Percentiles rank a stretch among this genome's conserved stretches.
phyloP scores from a whole-genome alignment of 1,284 basidiomycete species.

The Malassezia nana region DNA sequence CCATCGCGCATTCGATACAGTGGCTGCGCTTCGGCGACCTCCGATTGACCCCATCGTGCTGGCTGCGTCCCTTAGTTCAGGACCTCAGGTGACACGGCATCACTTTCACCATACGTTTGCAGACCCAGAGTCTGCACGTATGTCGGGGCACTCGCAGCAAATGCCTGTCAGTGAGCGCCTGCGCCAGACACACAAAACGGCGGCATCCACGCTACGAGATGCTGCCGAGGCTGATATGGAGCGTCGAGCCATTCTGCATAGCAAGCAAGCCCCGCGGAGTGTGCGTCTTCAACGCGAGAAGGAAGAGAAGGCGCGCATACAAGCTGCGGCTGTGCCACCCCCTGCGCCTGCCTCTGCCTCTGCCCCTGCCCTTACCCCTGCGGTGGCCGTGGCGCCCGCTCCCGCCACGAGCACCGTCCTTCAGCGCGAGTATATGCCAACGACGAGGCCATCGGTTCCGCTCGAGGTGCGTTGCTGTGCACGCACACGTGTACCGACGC shows the following conservation, averaged over 20 bases:
- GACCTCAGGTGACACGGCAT: slow-evolving; percentile 40
- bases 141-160: slow-evolving; percentile 24
- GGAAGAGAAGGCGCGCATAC: slow-evolving; percentile 14
- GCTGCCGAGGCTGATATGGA: neutral
- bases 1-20: slow-evolving; percentile 26
- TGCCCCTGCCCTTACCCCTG: neutral
- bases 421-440: neutral
- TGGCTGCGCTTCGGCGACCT: slow-evolving; percentile 38
- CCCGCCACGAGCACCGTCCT: neutral
- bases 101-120: slow-evolving; percentile 42
- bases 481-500: slow-evolving; percentile 89
- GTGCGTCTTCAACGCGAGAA: slow-evolving; percentile 21
- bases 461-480: slow-evolving; percentile 71
- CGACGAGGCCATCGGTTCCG: slow-evolving; percentile 30
- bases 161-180: slow-evolving; percentile 21
- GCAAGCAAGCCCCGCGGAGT: slow-evolving; percentile 25
- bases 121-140: slow-evolving; percentile 4
- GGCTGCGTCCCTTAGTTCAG: slow-evolving; percentile 36
- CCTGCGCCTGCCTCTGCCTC: neutral
- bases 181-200: slow-evolving; percentile 10
- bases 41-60: slow-evolving; percentile 44
- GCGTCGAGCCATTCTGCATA: neutral
- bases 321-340: neutral
- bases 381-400: neutral
- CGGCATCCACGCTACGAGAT: slow-evolving; percentile 3